Conservation (phyloP, 805 yeast species). For the Saccharomycopsis selenospora region DNA sequence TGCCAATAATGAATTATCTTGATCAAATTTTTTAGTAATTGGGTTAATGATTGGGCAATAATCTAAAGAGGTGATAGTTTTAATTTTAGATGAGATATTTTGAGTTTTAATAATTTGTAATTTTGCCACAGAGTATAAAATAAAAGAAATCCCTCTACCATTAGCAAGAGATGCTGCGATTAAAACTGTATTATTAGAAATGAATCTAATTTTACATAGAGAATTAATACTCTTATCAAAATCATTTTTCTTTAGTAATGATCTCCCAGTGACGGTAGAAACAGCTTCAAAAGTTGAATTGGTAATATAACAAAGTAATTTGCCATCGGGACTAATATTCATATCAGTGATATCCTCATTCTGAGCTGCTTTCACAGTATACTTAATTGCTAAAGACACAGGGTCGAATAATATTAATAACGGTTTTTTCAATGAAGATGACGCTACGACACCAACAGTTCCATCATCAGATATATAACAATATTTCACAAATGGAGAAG, state of each 20-base stretch:
- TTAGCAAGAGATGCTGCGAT: slow-evolving; percentile 39
- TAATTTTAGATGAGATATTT: slow-evolving; percentile 34
- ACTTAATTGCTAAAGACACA: slow-evolving; percentile 44
- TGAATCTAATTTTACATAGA: slow-evolving; percentile 39
- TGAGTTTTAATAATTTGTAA: slow-evolving; percentile 9
- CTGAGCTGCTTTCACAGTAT: slow-evolving; percentile 44
- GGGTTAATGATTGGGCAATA: slow-evolving; percentile 24
- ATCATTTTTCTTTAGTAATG: slow-evolving; percentile 26
- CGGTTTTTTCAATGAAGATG: slow-evolving; percentile 48
- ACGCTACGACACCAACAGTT: slow-evolving; percentile 58
- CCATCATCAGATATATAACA: slow-evolving; percentile 52
- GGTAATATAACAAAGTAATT: slow-evolving; percentile 57
- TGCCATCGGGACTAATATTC: slow-evolving; percentile 60
- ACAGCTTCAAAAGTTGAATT: slow-evolving; percentile 44
- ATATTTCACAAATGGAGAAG: slow-evolving; percentile 22
- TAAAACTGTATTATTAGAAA: slow-evolving; percentile 31
- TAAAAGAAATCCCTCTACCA: slow-evolving; percentile 35
- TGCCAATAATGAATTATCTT: slow-evolving; percentile 28
- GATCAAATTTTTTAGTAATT: slow-evolving; percentile 18
- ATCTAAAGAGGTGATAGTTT: slow-evolving; percentile 51
- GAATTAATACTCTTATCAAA: slow-evolving; percentile 25
- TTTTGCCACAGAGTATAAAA: slow-evolving; percentile 16
- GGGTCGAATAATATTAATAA: slow-evolving; percentile 54
- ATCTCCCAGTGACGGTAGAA: slow-evolving; percentile 41
- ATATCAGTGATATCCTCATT: slow-evolving; percentile 54